Evolutionary conservation across 352 stramenopile species (phyloP).

Genomic region (Pythium inflatum): DNA sequence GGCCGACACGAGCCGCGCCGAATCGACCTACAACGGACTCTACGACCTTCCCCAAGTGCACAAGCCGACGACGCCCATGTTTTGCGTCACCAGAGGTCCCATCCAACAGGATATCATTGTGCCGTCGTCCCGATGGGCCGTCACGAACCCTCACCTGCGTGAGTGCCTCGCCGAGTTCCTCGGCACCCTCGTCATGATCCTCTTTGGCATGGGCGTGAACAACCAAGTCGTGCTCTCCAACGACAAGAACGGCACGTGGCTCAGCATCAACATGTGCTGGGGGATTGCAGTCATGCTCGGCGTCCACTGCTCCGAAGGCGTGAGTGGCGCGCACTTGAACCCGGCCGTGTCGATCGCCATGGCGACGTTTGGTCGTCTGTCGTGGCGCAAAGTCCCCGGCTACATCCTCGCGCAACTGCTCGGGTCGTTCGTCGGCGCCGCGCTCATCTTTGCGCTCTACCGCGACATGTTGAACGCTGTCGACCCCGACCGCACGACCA

Average conservation of each 20-base stretch:
- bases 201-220: constrained; percentile 38
- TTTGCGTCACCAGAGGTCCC: background rate
- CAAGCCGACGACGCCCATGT: too few species aligned
- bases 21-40: too few species aligned
- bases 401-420: constrained; percentile 38
- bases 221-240: constrained; percentile 36
- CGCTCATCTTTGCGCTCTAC: constrained; percentile 42
- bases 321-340: constrained; percentile 49
- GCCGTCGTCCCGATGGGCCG: background rate
- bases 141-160: constrained; percentile 26
- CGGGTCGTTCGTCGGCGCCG: constrained; percentile 36
- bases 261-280: constrained; percentile 43
- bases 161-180: constrained; percentile 53
- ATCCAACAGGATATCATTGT: background rate
- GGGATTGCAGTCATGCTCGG: constrained; percentile 48
- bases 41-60: too few species aligned
- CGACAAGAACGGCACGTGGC: constrained; percentile 17
- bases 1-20: too few species aligned
- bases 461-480: constrained; percentile 34
- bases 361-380: constrained; percentile 33
- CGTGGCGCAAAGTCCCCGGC: constrained; percentile 31
- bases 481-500: constrained; percentile 31
- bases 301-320: constrained; percentile 40
- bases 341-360: constrained; percentile 43
- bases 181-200: constrained; percentile 38